These are phyloP conservation scores for Beta vulgaris DNA, from an alignment of 148 eudicot genomes.

Conservation along the genomic window DNA sequence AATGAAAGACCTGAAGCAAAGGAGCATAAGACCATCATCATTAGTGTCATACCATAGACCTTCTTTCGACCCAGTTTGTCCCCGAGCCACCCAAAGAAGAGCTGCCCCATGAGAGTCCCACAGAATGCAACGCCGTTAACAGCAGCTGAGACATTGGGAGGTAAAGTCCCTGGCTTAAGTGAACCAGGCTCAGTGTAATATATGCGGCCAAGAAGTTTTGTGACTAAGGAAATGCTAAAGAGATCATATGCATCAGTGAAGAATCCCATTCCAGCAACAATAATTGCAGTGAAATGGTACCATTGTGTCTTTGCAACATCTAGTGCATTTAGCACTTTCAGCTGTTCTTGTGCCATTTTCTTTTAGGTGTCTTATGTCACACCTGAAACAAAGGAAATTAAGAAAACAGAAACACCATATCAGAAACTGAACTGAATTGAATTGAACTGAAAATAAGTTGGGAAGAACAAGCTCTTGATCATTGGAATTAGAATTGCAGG, in stretches of 20 bases:
- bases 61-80: constrained; percentile 49
- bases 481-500: too few relatives aligned
- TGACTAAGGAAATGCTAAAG: constrained; percentile 41
- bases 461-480: too few relatives aligned
- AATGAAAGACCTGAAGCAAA: too few relatives aligned
- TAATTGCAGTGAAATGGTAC: constrained; percentile 50
- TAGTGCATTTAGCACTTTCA: too few relatives aligned
- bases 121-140: constrained; percentile 48
- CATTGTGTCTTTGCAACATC: too few relatives aligned
- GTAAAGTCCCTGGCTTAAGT: constrained; percentile 34
- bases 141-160: constrained; percentile 39
- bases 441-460: too few relatives aligned
- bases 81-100: too few relatives aligned
- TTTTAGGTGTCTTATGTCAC: too few relatives aligned
- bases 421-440: too few relatives aligned
- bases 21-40: constrained; percentile 45
- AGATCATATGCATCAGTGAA: constrained; percentile 50
- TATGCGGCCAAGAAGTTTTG: constrained; percentile 41
- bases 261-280: constrained; percentile 50
- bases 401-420: too few relatives aligned
- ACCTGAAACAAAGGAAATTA: too few relatives aligned
- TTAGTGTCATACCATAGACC: constrained; percentile 40
- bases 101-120: constrained; percentile 47
- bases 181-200: constrained; percentile 31
- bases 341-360: constrained; percentile 50